These are phyloP conservation scores for Entomortierella lignicola DNA, from an alignment of 192 early-diverging fungal genomes.

Conservation along the genomic window DNA sequence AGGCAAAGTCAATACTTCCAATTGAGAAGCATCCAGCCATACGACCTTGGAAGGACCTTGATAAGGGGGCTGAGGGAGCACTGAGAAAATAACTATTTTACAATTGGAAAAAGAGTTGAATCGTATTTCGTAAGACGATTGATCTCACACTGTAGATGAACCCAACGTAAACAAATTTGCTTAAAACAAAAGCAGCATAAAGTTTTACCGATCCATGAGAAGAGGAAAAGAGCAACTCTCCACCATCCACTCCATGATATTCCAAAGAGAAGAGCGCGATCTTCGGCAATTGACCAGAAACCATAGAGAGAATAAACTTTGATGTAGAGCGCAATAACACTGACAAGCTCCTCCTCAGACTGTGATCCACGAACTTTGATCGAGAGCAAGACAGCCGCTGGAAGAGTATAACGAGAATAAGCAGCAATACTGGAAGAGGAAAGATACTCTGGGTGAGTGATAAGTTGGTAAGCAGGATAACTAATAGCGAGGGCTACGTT, in stretches of 20 bases:
- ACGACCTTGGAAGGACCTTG: slow-evolving; percentile 61
- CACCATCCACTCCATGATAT: slow-evolving; percentile 48
- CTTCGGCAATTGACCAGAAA: slow-evolving; percentile 38
- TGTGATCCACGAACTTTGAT: slow-evolving; percentile 49
- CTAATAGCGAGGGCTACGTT: slow-evolving; percentile 32
- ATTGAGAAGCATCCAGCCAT: slow-evolving; percentile 50
- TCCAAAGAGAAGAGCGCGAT: slow-evolving; percentile 6
- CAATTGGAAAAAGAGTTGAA: slow-evolving; percentile 9
- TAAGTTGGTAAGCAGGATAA: slow-evolving; percentile 36
- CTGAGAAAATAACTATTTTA: slow-evolving; percentile 47
- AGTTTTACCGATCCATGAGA: slow-evolving; percentile 55
- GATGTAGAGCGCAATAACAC: slow-evolving; percentile 57
- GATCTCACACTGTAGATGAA: too few species aligned
- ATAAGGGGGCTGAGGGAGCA: slow-evolving; percentile 65
- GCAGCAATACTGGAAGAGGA: slow-evolving; percentile 11
- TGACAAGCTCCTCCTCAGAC: slow-evolving; percentile 61
- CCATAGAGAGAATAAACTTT: slow-evolving; percentile 57
- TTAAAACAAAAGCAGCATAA: too few species aligned
- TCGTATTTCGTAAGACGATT: not conserved
- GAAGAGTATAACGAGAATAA: slow-evolving; percentile 34
- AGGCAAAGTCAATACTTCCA: slow-evolving; percentile 34
- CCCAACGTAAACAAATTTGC: too few species aligned
- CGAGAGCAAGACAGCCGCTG: slow-evolving; percentile 10
- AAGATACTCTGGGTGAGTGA: slow-evolving; percentile 33
- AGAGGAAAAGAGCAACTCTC: slow-evolving; percentile 43